These are phyloP conservation scores for Spathaspora girioi DNA, from an alignment of 805 yeast species.

Conservation along the genomic window DNA sequence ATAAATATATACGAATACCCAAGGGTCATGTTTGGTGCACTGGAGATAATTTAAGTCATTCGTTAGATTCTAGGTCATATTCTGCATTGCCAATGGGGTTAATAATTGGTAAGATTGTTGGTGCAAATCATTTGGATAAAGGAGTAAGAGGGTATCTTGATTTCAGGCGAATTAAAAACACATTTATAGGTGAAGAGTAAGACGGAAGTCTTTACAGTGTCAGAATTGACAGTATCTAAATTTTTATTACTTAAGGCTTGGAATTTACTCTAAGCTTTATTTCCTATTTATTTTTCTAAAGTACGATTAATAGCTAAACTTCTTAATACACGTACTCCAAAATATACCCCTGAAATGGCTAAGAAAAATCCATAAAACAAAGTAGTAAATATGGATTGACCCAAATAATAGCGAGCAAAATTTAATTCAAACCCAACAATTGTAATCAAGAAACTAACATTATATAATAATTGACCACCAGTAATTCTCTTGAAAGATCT, in stretches of 20 bases:
- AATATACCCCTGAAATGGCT: slow-evolving; percentile 50
- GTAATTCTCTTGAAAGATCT: slow-evolving; percentile 34
- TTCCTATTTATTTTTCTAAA: slow-evolving; percentile 15
- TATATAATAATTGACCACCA: slow-evolving; percentile 29
- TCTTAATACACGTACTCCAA: slow-evolving; percentile 67
- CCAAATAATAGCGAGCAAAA: slow-evolving; percentile 56
- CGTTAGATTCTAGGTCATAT: slow-evolving; percentile 86
- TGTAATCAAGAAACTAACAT: slow-evolving; percentile 45
- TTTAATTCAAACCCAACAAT: slow-evolving; percentile 49
- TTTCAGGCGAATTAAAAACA: slow-evolving; percentile 54
- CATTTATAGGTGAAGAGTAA: slow-evolving; percentile 35
- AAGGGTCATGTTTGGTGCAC: slow-evolving; percentile 97
- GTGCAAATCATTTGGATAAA: slow-evolving; percentile 53
- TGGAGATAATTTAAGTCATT: slow-evolving; percentile 87
- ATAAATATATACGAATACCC: slow-evolving; percentile 73
- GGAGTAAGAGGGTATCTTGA: slow-evolving; percentile 50
- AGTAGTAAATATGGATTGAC: slow-evolving; percentile 58
- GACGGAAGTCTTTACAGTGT: background rate
- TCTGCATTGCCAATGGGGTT: slow-evolving; percentile 88
- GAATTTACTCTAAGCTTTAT: no score
- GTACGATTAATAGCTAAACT: slow-evolving; percentile 32
- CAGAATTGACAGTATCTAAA: background rate
- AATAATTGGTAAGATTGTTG: slow-evolving; percentile 81
- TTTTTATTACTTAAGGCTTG: background rate
- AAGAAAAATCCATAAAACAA: slow-evolving; percentile 45